Conservation (phyloP, 202 grass and related monocot species). For the Dendrocalamus latiflorus region DNA sequence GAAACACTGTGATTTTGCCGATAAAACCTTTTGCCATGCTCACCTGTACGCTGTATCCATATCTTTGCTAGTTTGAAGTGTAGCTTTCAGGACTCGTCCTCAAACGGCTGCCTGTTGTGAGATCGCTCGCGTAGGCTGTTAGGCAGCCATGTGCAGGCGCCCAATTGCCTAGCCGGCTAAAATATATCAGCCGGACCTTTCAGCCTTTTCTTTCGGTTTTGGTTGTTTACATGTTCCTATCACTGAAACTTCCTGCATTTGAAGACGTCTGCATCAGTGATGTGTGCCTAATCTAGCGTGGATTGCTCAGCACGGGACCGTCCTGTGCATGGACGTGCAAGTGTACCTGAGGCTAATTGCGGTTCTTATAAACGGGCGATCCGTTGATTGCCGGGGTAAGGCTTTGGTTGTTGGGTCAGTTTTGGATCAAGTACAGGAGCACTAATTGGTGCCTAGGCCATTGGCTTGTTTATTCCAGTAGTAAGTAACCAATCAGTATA, state of each 20-base stretch:
- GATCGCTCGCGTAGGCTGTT: conserved; percentile 8
- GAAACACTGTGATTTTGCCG: conserved; percentile 5
- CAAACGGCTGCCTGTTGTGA: neutral
- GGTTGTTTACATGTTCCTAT: conserved; percentile 33
- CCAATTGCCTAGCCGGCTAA: conserved; percentile 17
- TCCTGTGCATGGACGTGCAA: conserved; percentile 14
- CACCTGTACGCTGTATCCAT: neutral
- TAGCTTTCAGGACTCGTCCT: neutral
- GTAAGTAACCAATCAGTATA: neutral
- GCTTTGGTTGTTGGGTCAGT: conserved; percentile 11
- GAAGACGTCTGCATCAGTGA: conserved; percentile 27
- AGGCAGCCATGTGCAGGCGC: conserved; percentile 26
- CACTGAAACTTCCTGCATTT: neutral
- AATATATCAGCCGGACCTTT: neutral
- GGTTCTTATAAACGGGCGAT: neutral
- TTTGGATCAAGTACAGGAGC: conserved; percentile 12
- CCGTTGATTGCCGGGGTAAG: neutral
- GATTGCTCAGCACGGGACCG: conserved; percentile 16
- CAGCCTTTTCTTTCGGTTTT: conserved; percentile 8
- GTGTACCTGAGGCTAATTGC: neutral
- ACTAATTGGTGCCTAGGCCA: neutral
- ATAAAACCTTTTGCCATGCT: neutral
- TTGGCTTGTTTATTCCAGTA: neutral
- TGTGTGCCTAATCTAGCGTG: conserved; percentile 13
- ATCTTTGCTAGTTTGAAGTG: conserved; percentile 11